Evolutionary conservation across 352 stramenopile genomes (phyloP).

Genomic region (Globisporangium orthogonon): DNA sequence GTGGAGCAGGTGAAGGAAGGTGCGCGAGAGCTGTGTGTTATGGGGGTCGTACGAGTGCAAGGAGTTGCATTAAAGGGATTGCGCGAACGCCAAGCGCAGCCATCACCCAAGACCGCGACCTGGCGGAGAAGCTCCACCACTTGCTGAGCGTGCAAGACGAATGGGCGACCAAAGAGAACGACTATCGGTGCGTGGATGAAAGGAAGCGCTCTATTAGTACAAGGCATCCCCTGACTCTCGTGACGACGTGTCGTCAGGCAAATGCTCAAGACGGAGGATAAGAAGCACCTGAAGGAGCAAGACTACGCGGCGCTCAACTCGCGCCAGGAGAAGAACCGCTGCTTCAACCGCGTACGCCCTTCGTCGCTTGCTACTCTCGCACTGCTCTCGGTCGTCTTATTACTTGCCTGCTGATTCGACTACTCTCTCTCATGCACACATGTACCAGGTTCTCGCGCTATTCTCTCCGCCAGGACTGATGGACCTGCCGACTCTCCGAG

Average conservation of each 20-base stretch:
- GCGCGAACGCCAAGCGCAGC: too few species aligned
- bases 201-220: neutral
- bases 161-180: slow-evolving; percentile 83
- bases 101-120: slow-evolving; percentile 34
- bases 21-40: slow-evolving; percentile 8
- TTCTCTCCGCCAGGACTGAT: slow-evolving; percentile 48
- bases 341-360: slow-evolving; percentile 60
- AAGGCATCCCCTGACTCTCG: neutral
- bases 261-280: slow-evolving; percentile 88
- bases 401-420: neutral
- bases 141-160: slow-evolving; percentile 58
- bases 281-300: slow-evolving; percentile 74
- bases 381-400: slow-evolving; percentile 1
- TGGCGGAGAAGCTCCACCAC: slow-evolving; percentile 43
- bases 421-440: too few species aligned
- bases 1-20: slow-evolving; percentile 55
- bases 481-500: slow-evolving; percentile 57
- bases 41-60: neutral
- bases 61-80: neutral
- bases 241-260: slow-evolving; percentile 25
- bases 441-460: slow-evolving; percentile 37
- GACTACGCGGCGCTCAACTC: slow-evolving; percentile 69
- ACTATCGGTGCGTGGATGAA: slow-evolving; percentile 46
- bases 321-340: slow-evolving; percentile 80
- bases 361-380: neutral